Percentiles rank a stretch among this genome's conserved stretches.
Conservation (phyloP, 2,329 filamentous ascomycete species). For the Stromatinia cepivora region DNA sequence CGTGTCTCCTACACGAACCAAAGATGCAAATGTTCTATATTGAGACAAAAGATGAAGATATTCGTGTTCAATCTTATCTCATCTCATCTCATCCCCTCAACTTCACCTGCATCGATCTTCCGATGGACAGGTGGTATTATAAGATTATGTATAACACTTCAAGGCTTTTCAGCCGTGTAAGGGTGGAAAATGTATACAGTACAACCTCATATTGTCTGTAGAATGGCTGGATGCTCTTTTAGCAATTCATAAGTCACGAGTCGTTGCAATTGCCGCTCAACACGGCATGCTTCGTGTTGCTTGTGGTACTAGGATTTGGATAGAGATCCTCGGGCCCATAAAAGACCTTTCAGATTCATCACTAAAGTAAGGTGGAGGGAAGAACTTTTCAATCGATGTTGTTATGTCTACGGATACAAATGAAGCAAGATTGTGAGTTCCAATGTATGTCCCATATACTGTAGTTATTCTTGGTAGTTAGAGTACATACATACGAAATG, state of each 20-base stretch:
- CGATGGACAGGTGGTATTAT: conserved; percentile 14
- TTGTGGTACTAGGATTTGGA: conserved; percentile 3
- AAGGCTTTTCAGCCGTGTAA: conserved; percentile 9
- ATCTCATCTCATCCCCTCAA: conserved; percentile 17
- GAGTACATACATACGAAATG: background rate
- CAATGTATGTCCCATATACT: background rate
- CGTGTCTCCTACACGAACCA: background rate
- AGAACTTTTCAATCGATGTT: background rate
- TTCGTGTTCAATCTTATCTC: conserved; percentile 19
- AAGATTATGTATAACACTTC: conserved; percentile 17
- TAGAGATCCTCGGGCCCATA: conserved; percentile 1
- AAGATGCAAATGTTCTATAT: background rate
- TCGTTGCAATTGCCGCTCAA: conserved; percentile 9
- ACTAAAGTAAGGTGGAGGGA: background rate
- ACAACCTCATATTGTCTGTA: background rate
- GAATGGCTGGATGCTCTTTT: background rate
- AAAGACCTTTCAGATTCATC: background rate
- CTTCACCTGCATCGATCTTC: conserved; percentile 14
- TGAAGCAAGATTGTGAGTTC: background rate
- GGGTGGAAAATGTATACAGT: background rate
- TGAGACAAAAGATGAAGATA: background rate
- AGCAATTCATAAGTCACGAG: conserved; percentile 7
- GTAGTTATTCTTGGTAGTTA: background rate
- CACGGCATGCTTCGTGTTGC: conserved; percentile 12
- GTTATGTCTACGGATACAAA: background rate